These are phyloP conservation scores for Penstemon newberryi DNA, from an alignment of 257 asterid genomes.

Conservation along the genomic window DNA sequence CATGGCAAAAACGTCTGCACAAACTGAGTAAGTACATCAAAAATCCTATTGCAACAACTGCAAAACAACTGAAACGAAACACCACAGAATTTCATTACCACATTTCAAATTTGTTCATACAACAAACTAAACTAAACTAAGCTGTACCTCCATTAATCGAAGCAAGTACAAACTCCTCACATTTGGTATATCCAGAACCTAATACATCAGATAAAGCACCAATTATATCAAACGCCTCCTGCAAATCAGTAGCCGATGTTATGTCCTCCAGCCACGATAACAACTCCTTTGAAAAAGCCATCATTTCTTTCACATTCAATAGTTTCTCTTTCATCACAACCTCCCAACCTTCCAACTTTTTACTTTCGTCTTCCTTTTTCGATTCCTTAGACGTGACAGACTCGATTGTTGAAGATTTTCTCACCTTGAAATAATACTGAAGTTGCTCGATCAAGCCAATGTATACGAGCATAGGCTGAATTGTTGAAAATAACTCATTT, in stretches of 20 bases:
- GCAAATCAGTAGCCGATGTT: constrained; percentile 65
- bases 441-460: constrained; percentile 93
- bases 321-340: constrained; percentile 72
- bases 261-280: constrained; percentile 85
- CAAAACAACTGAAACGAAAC: no score
- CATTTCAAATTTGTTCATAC: neutral
- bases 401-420: constrained; percentile 36
- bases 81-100: neutral
- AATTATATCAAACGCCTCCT: constrained; percentile 80
- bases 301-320: constrained; percentile 74
- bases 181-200: constrained; percentile 47
- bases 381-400: constrained; percentile 28
- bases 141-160: constrained; percentile 58
- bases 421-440: constrained; percentile 75
- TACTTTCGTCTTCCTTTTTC: constrained; percentile 55
- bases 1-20: no score
- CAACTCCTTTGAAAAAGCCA: constrained; percentile 82
- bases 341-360: constrained; percentile 82
- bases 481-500: constrained; percentile 54
- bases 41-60: no score
- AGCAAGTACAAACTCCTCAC: constrained; percentile 83
- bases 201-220: constrained; percentile 75
- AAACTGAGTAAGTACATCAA: no score
- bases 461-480: constrained; percentile 94
- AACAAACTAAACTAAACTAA: neutral